These are phyloP conservation scores for Exophiala viscosa DNA, from an alignment of 2,329 filamentous ascomycete genomes.

Conservation along the genomic window DNA sequence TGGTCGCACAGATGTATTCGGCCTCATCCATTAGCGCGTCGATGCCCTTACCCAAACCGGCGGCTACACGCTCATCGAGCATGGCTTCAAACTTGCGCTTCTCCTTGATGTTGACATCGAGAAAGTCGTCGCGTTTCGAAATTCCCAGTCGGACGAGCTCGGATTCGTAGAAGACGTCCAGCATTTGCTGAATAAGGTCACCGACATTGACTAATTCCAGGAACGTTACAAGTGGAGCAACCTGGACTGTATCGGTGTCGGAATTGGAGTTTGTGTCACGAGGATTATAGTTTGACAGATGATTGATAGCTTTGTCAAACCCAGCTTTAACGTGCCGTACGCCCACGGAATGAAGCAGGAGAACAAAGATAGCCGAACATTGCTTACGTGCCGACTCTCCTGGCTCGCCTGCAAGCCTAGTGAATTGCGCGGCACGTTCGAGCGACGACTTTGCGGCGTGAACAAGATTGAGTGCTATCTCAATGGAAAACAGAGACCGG, in stretches of 20 bases:
- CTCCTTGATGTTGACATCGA: slow-evolving; percentile 84
- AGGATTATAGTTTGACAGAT: slow-evolving; percentile 87
- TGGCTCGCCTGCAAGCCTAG: slow-evolving; percentile 71
- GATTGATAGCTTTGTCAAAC: slow-evolving; percentile 86
- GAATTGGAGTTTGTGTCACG: slow-evolving; percentile 67
- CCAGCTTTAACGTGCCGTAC: slow-evolving; percentile 84
- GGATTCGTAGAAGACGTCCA: slow-evolving; percentile 97
- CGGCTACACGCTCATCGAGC: slow-evolving; percentile 93
- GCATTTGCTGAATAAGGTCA: slow-evolving; percentile 96
- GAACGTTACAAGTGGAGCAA: slow-evolving; percentile 78
- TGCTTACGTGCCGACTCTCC: slow-evolving; percentile 82
- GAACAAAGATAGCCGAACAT: slow-evolving; percentile 84
- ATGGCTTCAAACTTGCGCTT: slow-evolving; percentile 99
- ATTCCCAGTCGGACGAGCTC: slow-evolving; percentile 80
- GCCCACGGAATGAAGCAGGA: slow-evolving; percentile 77
- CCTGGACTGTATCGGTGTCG: slow-evolving; percentile 66
- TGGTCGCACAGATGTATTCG: slow-evolving; percentile 88
- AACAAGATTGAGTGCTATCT: slow-evolving; percentile 84
- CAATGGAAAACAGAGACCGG: slow-evolving; percentile 90
- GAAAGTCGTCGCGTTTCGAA: slow-evolving; percentile 87
- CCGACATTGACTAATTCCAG: slow-evolving; percentile 97
- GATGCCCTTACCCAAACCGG: slow-evolving; percentile 94
- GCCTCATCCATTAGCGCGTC: slow-evolving; percentile 98
- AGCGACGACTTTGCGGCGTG: slow-evolving; percentile 84
- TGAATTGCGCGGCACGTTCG: slow-evolving; percentile 79